Evolutionary conservation across 2,329 filamentous ascomycete species (phyloP), one percentile per base, ranked within the genome.

Genomic region (Teratosphaeria pseudoeucalypti): DNA sequence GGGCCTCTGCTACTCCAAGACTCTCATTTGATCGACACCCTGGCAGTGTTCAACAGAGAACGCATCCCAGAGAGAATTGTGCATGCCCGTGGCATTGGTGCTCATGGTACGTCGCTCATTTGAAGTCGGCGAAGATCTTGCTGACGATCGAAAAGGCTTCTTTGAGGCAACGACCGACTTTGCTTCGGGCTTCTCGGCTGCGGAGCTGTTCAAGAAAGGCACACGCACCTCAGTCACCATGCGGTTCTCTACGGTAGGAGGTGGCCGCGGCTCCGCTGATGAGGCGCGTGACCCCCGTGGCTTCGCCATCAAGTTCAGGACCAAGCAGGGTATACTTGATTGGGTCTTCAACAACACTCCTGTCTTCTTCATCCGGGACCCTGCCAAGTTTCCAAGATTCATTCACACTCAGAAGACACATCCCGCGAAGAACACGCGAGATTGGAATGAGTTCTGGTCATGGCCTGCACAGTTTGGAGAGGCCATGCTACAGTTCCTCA

Each of bases 161-260:
- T 76, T 77, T 55, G 84, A 88, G 65, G 79, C 87, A 16, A 84
- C 84, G 2, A 78, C 63, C 19, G 67, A 69, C 57, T 66, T 62
- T 52, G 64, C 66, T n/a, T 60, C 62, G 19, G 63, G 65, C 27
- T 59, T 65, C 53, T 68, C 65, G 4, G 64, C 76, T 34, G 86
- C 86, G 1, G 80, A 79, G 10, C 77, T 89, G 4, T 75, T 89
- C 56, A 88, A 89, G 63, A 88, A 84, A 0, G 83, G 82, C 0
- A 81, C 85, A 32, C 81, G 81, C 52, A 90, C 87, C 0, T 84
- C 81, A 0, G 77, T 89, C 0, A 89, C 89, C 65, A 70, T 88
- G 26, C 85, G 89, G 0, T 91, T 92, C 72, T 92, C 88, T 0
- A 92, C 89, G 0, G 89, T 91, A 1, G 83, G 89, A 27, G 71